Percentiles rank a stretch among this genome's conserved stretches.
These are phyloP conservation scores for Talaromyces wortmannii DNA, from an alignment of 495 filamentous ascomycete species.

Conservation along the genomic window DNA sequence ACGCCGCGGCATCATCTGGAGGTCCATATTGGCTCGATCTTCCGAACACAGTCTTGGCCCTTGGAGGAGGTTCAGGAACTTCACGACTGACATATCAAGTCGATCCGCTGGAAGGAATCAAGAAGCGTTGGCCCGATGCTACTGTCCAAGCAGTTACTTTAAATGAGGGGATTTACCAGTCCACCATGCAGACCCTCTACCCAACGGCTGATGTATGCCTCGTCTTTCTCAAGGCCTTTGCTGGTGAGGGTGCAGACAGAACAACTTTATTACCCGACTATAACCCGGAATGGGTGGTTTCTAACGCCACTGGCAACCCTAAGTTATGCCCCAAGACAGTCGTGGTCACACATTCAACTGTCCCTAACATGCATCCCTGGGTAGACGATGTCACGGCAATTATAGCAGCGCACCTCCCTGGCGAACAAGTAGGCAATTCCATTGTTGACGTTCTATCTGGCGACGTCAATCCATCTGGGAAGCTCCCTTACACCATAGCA, in stretches of 20 bases:
- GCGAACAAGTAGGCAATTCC: constrained; percentile 44
- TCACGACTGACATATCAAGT: constrained; percentile 37
- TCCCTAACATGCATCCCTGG: constrained; percentile 21
- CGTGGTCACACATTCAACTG: constrained; percentile 26
- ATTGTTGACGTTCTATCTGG: constrained; percentile 54
- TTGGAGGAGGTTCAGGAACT: constrained; percentile 52
- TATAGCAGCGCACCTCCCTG: constrained; percentile 50
- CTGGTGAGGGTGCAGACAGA: constrained; percentile 49
- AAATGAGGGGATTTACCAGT: constrained; percentile 20
- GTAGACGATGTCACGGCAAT: constrained; percentile 48
- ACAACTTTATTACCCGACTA: constrained; percentile 39
- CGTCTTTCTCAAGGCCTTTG: constrained; percentile 45
- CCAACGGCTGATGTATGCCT: constrained; percentile 50
- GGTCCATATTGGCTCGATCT: constrained; percentile 34
- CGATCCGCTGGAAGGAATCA: constrained; percentile 50
- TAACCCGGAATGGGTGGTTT: constrained; percentile 44
- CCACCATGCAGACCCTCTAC: constrained; percentile 37
- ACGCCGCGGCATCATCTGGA: constrained; percentile 42
- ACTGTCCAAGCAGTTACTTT: constrained; percentile 23
- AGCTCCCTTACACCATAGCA: constrained; percentile 54
- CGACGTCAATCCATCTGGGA: constrained; percentile 40
- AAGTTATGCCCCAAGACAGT: constrained; percentile 38
- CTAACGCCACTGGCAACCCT: constrained; percentile 33
- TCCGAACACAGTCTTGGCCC: constrained; percentile 44
- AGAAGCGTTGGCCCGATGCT: constrained; percentile 47